Percentiles rank a stretch among this genome's conserved stretches.
Evolutionary conservation across 73 alveolate species (phyloP).

Genomic region (Paramecium bursaria): DNA sequence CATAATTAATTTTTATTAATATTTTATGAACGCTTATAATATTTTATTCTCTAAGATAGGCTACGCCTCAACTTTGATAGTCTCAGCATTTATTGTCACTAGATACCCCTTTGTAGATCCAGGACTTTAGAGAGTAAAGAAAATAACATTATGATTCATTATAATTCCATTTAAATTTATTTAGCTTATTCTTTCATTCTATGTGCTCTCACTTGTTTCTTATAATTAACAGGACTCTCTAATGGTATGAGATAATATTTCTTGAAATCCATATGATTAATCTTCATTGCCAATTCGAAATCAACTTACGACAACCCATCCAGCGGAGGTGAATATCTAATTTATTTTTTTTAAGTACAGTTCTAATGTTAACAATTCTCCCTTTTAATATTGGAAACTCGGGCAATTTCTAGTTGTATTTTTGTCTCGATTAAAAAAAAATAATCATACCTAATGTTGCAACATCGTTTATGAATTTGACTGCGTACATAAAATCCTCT

Average conservation of each 20-base stretch:
- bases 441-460: conserved; percentile 51
- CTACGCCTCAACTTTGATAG: too few species aligned
- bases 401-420: conserved; percentile 51
- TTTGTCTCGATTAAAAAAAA: too few species aligned
- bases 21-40: too few species aligned
- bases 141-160: too few species aligned
- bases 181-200: conserved; percentile 55
- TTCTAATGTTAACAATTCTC: conserved; percentile 59
- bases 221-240: conserved; percentile 45
- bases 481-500: conserved; percentile 47
- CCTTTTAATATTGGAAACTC: neutral
- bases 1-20: conserved; percentile 47
- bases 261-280: conserved; percentile 34
- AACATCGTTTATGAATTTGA: conserved; percentile 42
- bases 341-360: neutral
- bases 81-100: too few species aligned
- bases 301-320: conserved; percentile 55
- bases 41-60: too few species aligned
- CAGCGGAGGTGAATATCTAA: conserved; percentile 51
- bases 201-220: conserved; percentile 9
- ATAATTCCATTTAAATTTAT: conserved; percentile 10
- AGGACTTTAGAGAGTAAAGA: too few species aligned
- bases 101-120: too few species aligned
- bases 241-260: conserved; percentile 54
- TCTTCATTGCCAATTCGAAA: conserved; percentile 61